Base-by-base conservation (phyloP, 2,329 filamentous ascomycete species). In the Fusarium pilosicola region DNA sequence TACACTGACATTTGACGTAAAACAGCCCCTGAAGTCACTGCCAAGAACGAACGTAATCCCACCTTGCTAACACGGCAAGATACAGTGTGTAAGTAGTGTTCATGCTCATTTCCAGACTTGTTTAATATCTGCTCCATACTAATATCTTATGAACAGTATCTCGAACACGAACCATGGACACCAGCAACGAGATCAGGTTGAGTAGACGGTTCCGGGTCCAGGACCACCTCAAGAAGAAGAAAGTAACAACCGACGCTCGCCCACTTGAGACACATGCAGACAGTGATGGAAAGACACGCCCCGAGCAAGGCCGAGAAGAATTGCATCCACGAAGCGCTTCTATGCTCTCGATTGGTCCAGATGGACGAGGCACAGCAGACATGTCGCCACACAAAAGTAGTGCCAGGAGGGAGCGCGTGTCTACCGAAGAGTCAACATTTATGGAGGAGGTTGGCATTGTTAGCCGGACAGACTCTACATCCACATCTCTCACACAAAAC, bases 101-200 rank as follows among this genome's bases (percentile, higher is more conserved):
- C 24, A 34, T 44, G 22, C 45, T 32, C 24, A 30, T 41, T 24
- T 30, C 26, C 26, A 44, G 30, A 34, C 17, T n/a, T 42, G 26
- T 45, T n/a, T 26, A 18, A 49, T 42, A 56, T 42, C 6, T 15
- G 38, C 11, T 28, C 41, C 10, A 22, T 59, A 26, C 56, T 74
- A 34, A 74, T 26, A 36, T 65, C 36, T 30, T 39, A 36, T 32
- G 13, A 41, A 42, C 42, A 78, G 76, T 77, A 45, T 68, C 74
- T 12, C 68, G 71, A 42, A 70, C 60, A 41, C 75, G 74, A 52
- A 76, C 65, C 24, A 52, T 75, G 15, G 70, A 78, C 57, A 51
- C 61, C 45, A 65, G 56, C 36, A 74, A 68, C 24, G 76, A 78
- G 26, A 75, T 86, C 26, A 81, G 85, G 64, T 78, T 85, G 39